These are phyloP conservation scores for Baudoinia panamericana DNA, from an alignment of 495 filamentous ascomycete species.

Conservation along the genomic window DNA sequence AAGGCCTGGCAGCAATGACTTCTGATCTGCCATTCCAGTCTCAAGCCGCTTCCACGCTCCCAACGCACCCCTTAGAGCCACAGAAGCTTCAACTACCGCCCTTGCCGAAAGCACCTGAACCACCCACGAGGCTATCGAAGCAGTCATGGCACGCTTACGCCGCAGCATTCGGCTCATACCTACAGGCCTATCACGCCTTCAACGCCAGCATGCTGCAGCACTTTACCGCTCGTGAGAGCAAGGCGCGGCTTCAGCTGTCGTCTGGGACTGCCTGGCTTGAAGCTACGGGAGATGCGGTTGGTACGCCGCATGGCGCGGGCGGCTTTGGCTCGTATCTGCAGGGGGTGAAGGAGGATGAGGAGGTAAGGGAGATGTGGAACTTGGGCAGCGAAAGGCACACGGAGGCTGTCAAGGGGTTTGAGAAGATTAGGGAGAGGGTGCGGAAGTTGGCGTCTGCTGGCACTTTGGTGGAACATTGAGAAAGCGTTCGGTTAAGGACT, in stretches of 20 bases:
- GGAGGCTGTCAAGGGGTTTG: constrained; percentile 46
- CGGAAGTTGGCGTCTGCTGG: constrained; percentile 6
- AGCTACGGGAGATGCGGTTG: constrained; percentile 36
- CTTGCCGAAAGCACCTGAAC: constrained; percentile 42
- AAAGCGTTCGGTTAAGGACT: neutral
- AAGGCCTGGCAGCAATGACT: constrained; percentile 52
- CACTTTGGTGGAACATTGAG: constrained; percentile 7
- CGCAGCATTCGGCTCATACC: constrained; percentile 49
- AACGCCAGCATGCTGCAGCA: constrained; percentile 52
- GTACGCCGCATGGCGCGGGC: constrained; percentile 29
- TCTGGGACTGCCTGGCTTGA: constrained; percentile 38
- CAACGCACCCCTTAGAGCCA: constrained; percentile 27
- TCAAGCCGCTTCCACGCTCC: constrained; percentile 37
- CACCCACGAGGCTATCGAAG: constrained; percentile 32
- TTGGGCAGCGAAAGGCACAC: constrained; percentile 51
- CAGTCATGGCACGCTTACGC: constrained; percentile 45
- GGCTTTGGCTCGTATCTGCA: constrained; percentile 47
- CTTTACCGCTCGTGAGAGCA: constrained; percentile 46
- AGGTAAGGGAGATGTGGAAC: constrained; percentile 51
- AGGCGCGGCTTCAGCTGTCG: constrained; percentile 19
- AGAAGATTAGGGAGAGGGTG: constrained; percentile 30
- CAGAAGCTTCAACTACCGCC: constrained; percentile 43
- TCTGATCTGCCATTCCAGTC: constrained; percentile 63
- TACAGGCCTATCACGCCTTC: constrained; percentile 55
- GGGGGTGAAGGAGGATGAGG: constrained; percentile 50